These are phyloP conservation scores for Trypethelium eluteriae DNA, from an alignment of 495 filamentous ascomycete genomes.

Conservation along the genomic window DNA sequence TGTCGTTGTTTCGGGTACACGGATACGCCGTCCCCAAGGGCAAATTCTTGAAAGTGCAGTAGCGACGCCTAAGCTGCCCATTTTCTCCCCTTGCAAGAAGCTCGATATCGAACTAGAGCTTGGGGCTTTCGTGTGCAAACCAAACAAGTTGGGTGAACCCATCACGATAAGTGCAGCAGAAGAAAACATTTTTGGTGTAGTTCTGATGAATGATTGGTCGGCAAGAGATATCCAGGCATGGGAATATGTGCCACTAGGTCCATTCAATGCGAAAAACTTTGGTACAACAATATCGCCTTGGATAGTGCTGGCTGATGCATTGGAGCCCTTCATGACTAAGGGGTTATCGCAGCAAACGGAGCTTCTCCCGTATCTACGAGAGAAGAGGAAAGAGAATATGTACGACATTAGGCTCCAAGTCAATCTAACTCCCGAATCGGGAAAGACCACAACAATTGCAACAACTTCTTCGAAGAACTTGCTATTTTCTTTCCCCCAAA, in stretches of 20 bases:
- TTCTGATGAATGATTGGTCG: conserved; percentile 92
- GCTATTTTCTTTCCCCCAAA: conserved; percentile 87
- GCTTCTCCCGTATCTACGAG: conserved; percentile 62
- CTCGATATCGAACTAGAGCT: conserved; percentile 88
- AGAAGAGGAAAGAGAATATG: conserved; percentile 53
- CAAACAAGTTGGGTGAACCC: conserved; percentile 57
- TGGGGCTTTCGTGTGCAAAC: conserved; percentile 66
- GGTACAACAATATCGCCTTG: conserved; percentile 82
- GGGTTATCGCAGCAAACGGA: conserved; percentile 56
- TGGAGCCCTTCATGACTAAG: conserved; percentile 60
- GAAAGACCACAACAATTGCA: conserved; percentile 57
- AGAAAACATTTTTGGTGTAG: conserved; percentile 75
- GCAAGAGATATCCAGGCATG: conserved; percentile 84
- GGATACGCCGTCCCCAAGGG: conserved; percentile 66
- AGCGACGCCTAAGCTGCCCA: conserved; percentile 52
- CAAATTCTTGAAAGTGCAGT: conserved; percentile 65
- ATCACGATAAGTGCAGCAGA: conserved; percentile 54
- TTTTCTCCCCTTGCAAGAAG: conserved; percentile 54
- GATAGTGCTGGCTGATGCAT: conserved; percentile 78
- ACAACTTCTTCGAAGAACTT: conserved; percentile 62
- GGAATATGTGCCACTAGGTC: conserved; percentile 62
- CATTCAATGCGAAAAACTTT: conserved; percentile 91
- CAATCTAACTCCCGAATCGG: conserved; percentile 55
- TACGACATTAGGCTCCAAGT: conserved; percentile 73
- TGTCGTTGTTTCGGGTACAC: conserved; percentile 39